Base-by-base conservation (phyloP, 257 asterid species). In the Capsicum rhomboideum region DNA sequence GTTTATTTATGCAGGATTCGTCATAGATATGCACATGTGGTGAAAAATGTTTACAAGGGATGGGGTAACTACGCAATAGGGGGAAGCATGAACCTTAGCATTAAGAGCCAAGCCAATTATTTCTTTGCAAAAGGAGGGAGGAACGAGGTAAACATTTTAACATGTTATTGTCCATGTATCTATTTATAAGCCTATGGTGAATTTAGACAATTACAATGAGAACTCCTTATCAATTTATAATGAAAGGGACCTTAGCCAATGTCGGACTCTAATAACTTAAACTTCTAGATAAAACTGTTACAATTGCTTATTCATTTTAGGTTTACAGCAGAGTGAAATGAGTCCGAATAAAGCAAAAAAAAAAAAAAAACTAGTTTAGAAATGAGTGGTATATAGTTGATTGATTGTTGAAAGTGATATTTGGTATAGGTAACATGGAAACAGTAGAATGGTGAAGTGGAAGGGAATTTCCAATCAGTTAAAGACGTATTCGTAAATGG, bases 61-160 rank as follows among this genome's bases (percentile, higher is more conserved):
- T 95, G 98, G 98, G 98, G 98, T 16, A 63, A 71, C 49, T 95
- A 95, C 56, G 98, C 98, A 61, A 90, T 95, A 67, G 98, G 98
- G 78, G 98, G 97, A 79, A 93, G 93, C 90, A 93, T 93, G 98
- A 92, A 87, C 75, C 98, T 98, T 13, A 93, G 92, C 84, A 85
- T 95, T 69, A 95, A 92, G 89, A 95, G 98, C 85, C 97, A 93
- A 87, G 91, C 93, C 58, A 95, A 95, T 87, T 94, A 93, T 82
- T 95, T 95, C 85, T 87, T 93, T 82, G 98, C 98, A 63, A 31
- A 86, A 71, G 89, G 88, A 68, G 93, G 88, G 50, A 91, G 89
- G 79, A 95, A 92, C 87, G 96, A 95, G 97, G 97, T 93, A 88
- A 1, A 18, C 17, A 40, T 40, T 61, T 75, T 63, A 2, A 40